Conservation (phyloP, 768 basidiomycete species). For the Paxillus ammoniavirescens region DNA sequence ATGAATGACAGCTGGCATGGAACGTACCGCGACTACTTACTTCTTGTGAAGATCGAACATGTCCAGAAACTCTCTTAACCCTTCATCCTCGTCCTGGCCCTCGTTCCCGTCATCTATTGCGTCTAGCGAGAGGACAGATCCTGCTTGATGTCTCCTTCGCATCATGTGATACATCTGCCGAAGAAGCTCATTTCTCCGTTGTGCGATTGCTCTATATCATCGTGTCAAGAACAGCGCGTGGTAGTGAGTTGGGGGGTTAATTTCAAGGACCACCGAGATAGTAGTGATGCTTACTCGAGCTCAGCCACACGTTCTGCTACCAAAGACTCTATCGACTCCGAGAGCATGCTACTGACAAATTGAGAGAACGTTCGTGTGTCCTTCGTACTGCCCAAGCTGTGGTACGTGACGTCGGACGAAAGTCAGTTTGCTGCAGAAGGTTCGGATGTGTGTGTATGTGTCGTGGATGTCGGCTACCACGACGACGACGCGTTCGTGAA, state of each 20-base stretch:
- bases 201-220: slow-evolving; percentile 52
- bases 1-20: neutral
- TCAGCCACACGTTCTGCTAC: slow-evolving; percentile 35
- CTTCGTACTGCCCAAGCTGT: neutral
- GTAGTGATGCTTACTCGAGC: slow-evolving; percentile 27
- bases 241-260: neutral
- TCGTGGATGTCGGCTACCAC: neutral
- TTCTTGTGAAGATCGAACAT: slow-evolving; percentile 53
- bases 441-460: neutral
- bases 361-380: slow-evolving; percentile 1
- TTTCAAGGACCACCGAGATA: neutral
- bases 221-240: neutral
- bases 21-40: slow-evolving; percentile 34
- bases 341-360: slow-evolving; percentile 19
- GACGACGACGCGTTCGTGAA: slow-evolving; percentile 12
- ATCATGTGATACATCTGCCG: slow-evolving; percentile 71
- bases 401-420: neutral
- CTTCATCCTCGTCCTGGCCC: slow-evolving; percentile 41
- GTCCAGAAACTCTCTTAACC: slow-evolving; percentile 50
- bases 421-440: neutral
- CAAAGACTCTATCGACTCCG: slow-evolving; percentile 32
- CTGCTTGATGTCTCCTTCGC: slow-evolving; percentile 47
- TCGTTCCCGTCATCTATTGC: slow-evolving; percentile 31
- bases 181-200: slow-evolving; percentile 68
- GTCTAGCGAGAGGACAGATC: slow-evolving; percentile 36